phyloP scores from a whole-genome alignment of 495 filamentous ascomycete species.

The Staphylotrichum longicolle region DNA sequence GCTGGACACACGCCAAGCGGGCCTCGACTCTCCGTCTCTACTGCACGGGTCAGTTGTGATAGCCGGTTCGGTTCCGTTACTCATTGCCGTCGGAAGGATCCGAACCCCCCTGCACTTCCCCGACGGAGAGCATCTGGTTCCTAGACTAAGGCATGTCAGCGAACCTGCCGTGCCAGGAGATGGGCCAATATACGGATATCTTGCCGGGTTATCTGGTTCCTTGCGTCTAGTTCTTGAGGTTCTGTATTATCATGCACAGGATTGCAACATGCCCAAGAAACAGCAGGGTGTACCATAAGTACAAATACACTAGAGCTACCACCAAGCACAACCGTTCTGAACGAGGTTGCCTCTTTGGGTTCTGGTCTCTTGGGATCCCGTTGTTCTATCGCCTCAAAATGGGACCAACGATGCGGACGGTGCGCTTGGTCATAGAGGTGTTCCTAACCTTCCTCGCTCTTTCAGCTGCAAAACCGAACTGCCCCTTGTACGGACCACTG shows the following conservation, averaged over 20 bases:
- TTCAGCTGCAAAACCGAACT: slow-evolving; percentile 35
- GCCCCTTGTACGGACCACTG: slow-evolving; percentile 50
- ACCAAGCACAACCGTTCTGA: too few relatives aligned
- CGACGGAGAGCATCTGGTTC: not conserved
- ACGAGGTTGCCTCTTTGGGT: too few relatives aligned
- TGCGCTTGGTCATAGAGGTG: not conserved
- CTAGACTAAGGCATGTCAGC: too few relatives aligned
- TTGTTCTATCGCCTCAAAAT: too few relatives aligned
- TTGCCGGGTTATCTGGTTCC: too few relatives aligned
- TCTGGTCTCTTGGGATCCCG: too few relatives aligned
- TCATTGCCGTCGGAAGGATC: slow-evolving; percentile 1
- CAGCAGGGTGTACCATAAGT: too few relatives aligned
- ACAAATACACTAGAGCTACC: too few relatives aligned
- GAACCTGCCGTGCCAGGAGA: not conserved
- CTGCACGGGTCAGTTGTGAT: not conserved
- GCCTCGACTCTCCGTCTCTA: slow-evolving; percentile 5
- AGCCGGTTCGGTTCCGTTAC: not conserved
- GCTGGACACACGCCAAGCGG: not conserved
- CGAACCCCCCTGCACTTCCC: slow-evolving; percentile 4
- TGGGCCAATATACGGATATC: too few relatives aligned
- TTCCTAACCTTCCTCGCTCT: slow-evolving; percentile 1
- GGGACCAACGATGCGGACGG: not conserved
- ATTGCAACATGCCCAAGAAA: too few relatives aligned
- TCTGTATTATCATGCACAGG: too few relatives aligned
- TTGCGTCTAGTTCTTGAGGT: too few relatives aligned